Percentiles rank a stretch among this genome's conserved stretches.
Evolutionary conservation across 2,329 filamentous ascomycete genomes (phyloP).

Genomic region (Aureobasidium melanogenum): DNA sequence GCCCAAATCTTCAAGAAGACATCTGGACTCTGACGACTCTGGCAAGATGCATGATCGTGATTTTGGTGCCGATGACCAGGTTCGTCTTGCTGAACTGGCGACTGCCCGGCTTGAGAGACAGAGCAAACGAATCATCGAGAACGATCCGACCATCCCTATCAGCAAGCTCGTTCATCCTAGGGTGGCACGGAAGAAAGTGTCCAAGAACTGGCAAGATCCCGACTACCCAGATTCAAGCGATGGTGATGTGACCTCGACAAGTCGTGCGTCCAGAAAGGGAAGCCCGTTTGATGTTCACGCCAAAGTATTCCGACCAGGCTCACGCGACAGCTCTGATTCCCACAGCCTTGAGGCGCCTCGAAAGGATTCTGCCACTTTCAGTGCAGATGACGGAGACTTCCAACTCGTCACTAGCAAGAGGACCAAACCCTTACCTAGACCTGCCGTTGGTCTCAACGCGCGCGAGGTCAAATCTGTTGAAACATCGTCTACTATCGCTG

Average conservation of each 20-base stretch:
- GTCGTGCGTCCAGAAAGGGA: neutral
- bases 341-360: neutral
- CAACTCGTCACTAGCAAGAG: conserved; percentile 24
- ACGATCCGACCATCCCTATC: conserved; percentile 20
- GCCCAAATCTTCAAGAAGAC: neutral
- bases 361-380: neutral
- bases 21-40: neutral
- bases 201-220: conserved; percentile 22
- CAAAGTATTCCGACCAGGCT: conserved; percentile 23
- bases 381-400: conserved; percentile 18
- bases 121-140: conserved; percentile 23
- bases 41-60: neutral
- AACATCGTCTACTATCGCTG: conserved; percentile 24
- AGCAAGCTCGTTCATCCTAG: neutral
- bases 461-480: conserved; percentile 22
- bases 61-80: conserved; percentile 10
- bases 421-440: conserved; percentile 9
- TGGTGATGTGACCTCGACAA: conserved; percentile 14
- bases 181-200: conserved; percentile 16
- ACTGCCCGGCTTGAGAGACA: conserved; percentile 26
- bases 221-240: conserved; percentile 17
- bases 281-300: conserved; percentile 20
- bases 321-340: conserved; percentile 14
- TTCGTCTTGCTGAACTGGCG: conserved; percentile 15
- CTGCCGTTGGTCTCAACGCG: conserved; percentile 15